Evolutionary conservation across 495 filamentous ascomycete species (phyloP).

Genomic region (Ascodesmis nigricans): DNA sequence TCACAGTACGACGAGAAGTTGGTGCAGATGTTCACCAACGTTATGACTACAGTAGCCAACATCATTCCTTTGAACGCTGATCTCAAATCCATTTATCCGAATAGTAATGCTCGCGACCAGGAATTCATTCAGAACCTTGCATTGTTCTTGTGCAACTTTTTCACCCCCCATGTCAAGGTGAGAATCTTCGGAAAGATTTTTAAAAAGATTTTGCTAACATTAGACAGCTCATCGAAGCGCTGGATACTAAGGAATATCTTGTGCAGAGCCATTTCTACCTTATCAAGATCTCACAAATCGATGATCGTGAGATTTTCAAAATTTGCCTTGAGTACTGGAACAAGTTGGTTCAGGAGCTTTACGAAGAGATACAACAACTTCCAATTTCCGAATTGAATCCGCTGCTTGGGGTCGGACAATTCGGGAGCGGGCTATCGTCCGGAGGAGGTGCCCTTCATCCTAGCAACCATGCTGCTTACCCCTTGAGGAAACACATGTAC

Average conservation of each 20-base stretch:
- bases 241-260: slow-evolving; percentile 83
- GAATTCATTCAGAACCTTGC: slow-evolving; percentile 95
- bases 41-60: slow-evolving; percentile 64
- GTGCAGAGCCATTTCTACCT: slow-evolving; percentile 94
- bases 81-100: slow-evolving; percentile 66
- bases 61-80: slow-evolving; percentile 80
- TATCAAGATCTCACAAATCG: slow-evolving; percentile 92
- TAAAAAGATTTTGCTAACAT: background rate
- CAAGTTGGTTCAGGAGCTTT: slow-evolving; percentile 91
- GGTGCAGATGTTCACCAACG: slow-evolving; percentile 91
- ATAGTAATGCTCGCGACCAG: slow-evolving; percentile 81
- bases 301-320: slow-evolving; percentile 98
- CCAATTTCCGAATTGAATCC: slow-evolving; percentile 83
- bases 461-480: slow-evolving; percentile 56
- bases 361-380: slow-evolving; percentile 92
- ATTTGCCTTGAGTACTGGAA: slow-evolving; percentile 99
- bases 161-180: slow-evolving; percentile 72
- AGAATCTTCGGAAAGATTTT: background rate
- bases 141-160: slow-evolving; percentile 89
- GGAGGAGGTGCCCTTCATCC: slow-evolving; percentile 70
- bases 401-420: slow-evolving; percentile 46
- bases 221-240: slow-evolving; percentile 67
- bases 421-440: slow-evolving; percentile 29
- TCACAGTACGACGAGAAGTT: slow-evolving; percentile 82
- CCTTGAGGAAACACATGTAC: slow-evolving; percentile 93